A percentile compares a stretch with the other conserved stretches of the same genome.
phyloP scores from a whole-genome alignment of 257 asterid species.

The Penstemon newberryi region DNA sequence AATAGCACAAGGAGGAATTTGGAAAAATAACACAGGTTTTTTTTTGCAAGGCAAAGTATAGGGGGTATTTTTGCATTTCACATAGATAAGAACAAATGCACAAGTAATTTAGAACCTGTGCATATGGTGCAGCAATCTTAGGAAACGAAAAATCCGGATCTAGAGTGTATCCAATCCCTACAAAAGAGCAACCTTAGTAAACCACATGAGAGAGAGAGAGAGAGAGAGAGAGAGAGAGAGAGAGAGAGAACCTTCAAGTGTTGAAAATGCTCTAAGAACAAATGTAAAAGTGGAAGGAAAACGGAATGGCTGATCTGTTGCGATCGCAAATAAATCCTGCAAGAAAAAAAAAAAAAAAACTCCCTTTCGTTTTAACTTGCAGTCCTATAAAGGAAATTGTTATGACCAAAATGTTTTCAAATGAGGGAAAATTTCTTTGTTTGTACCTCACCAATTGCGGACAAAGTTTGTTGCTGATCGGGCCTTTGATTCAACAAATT shows the following conservation, averaged over 20 bases:
- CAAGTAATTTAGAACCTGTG: constrained; percentile 54
- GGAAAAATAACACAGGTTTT: too few relatives aligned
- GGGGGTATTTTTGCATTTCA: neutral
- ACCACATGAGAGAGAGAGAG: neutral
- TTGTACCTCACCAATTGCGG: constrained; percentile 95
- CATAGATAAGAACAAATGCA: constrained; percentile 4
- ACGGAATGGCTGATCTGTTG: constrained; percentile 95
- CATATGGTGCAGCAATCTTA: constrained; percentile 94
- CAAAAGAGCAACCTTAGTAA: constrained; percentile 24
- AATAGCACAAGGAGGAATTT: too few relatives aligned
- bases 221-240: constrained; percentile 11
- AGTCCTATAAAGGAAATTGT: neutral
- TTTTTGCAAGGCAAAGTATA: too few relatives aligned
- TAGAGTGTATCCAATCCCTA: constrained; percentile 85
- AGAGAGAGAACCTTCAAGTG: constrained; percentile 81
- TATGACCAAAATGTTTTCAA: neutral
- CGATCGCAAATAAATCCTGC: constrained; percentile 99
- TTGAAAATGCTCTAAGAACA: constrained; percentile 91
- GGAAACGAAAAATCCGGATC: constrained; percentile 88
- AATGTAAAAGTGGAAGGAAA: constrained; percentile 93
- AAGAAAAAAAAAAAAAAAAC: neutral
- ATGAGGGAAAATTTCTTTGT: neutral
- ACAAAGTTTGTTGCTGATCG: constrained; percentile 88
- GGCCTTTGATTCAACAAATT: constrained; percentile 84
- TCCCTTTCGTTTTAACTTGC: neutral